Conservation (phyloP, 2,329 filamentous ascomycete species). For the Cercospora zeae-maydis region DNA sequence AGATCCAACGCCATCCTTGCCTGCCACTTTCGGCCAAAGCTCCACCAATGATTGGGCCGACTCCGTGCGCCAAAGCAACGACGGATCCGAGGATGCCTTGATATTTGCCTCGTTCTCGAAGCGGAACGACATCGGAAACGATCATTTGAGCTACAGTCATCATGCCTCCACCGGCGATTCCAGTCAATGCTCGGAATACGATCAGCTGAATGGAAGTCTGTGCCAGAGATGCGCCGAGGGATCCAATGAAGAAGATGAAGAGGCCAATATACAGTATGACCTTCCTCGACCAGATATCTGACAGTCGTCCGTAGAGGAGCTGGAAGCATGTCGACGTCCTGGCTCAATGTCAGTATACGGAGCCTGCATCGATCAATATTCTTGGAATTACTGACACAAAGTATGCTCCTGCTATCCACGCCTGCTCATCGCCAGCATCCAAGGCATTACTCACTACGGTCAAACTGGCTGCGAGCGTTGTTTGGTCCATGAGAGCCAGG, state of each 20-base stretch:
- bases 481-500: conserved; percentile 57
- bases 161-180: conserved; percentile 47
- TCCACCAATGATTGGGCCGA: conserved; percentile 49
- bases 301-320: conserved; percentile 60
- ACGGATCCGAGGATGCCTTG: conserved; percentile 29
- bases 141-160: conserved; percentile 33
- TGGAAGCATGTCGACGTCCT: conserved; percentile 46
- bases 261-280: conserved; percentile 59
- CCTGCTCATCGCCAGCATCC: conserved; percentile 48
- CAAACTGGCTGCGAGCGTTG: conserved; percentile 54
- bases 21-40: conserved; percentile 24
- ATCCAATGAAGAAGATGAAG: conserved; percentile 52
- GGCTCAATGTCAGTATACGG: not conserved
- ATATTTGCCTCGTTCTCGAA: conserved; percentile 29
- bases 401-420: conserved; percentile 56
- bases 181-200: conserved; percentile 55
- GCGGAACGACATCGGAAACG: conserved; percentile 31
- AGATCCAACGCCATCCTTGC: conserved; percentile 28
- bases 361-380: not conserved
- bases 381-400: conserved; percentile 42
- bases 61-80: conserved; percentile 38
- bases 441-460: conserved; percentile 54
- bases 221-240: conserved; percentile 23
- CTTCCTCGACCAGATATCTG: conserved; percentile 66
- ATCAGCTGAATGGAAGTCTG: conserved; percentile 44